Percentiles rank a stretch among this genome's conserved stretches.
Conservation (phyloP, 2,329 filamentous ascomycete species). For the Furcasterigmium furcatum region DNA sequence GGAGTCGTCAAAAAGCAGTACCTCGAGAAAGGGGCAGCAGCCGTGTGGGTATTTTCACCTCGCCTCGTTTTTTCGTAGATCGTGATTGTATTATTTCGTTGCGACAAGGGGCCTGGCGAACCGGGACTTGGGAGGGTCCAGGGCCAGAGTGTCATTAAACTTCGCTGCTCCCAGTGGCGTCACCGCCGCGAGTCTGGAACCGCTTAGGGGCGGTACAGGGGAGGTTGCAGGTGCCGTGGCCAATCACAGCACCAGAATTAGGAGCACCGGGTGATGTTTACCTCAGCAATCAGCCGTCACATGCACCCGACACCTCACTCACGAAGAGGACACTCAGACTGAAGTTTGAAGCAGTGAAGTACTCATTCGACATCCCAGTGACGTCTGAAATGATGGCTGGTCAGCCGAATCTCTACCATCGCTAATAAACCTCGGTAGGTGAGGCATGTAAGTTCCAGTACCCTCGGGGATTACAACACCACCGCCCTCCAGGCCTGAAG, state of each 20-base stretch:
- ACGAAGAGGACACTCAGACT: too few species aligned
- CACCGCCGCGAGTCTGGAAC: neutral
- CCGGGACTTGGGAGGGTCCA: neutral
- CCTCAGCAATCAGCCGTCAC: too few species aligned
- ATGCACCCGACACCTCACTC: too few species aligned
- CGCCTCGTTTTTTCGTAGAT: neutral
- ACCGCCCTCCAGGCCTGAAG: too few species aligned
- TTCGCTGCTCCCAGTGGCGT: neutral
- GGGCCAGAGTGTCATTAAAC: constrained; percentile 1
- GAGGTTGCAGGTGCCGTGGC: neutral
- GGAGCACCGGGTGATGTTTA: too few species aligned
- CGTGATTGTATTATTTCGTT: neutral
- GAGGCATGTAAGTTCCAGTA: neutral
- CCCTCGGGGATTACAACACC: too few species aligned
- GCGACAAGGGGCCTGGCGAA: neutral
- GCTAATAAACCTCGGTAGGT: neutral
- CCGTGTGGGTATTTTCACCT: neutral
- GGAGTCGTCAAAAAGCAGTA: too few species aligned
- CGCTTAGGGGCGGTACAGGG: neutral
- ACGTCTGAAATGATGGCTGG: too few species aligned
- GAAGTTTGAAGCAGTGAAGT: too few species aligned
- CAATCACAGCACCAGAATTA: too few species aligned
- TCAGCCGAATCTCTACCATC: neutral
- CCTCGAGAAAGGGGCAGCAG: neutral
- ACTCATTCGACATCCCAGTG: too few species aligned